A percentile compares a stretch with the other conserved stretches of the same genome.
Conservation (phyloP, 257 asterid species). For the Ballota nigra region DNA sequence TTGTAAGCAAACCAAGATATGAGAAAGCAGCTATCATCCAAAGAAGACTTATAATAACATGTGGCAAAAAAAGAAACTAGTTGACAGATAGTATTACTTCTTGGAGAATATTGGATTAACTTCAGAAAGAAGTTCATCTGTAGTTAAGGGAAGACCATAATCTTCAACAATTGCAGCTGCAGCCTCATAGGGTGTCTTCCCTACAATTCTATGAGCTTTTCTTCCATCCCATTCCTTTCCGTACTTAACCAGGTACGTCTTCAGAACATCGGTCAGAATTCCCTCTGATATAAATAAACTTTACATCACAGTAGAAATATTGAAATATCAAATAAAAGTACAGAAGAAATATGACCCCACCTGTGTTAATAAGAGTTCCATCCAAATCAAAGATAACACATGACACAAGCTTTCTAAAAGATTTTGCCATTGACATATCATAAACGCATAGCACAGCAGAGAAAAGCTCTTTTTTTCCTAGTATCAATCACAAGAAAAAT, state of each 20-base stretch:
- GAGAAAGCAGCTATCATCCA: background rate
- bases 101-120: constrained; percentile 53
- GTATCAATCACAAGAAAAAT: constrained; percentile 15
- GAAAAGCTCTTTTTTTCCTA: constrained; percentile 6
- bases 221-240: constrained; percentile 88
- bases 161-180: constrained; percentile 72
- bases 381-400: constrained; percentile 91
- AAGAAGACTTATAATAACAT: background rate
- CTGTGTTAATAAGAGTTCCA: constrained; percentile 91
- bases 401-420: constrained; percentile 58
- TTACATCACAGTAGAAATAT: background rate
- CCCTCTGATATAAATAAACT: constrained; percentile 53
- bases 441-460: background rate
- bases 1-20: background rate
- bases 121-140: constrained; percentile 63
- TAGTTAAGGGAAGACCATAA: constrained; percentile 61
- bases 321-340: background rate
- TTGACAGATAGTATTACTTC: constrained; percentile 45
- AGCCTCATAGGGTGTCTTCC: constrained; percentile 78
- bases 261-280: constrained; percentile 60
- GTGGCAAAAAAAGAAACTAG: constrained; percentile 15
- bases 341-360: constrained; percentile 33
- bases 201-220: constrained; percentile 47
- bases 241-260: constrained; percentile 56
- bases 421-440: constrained; percentile 38